Percentiles rank a stretch among this genome's conserved stretches.
These are phyloP conservation scores for Cardamine resedifolia DNA, from an alignment of 345 rosid genomes.

Conservation along the genomic window DNA sequence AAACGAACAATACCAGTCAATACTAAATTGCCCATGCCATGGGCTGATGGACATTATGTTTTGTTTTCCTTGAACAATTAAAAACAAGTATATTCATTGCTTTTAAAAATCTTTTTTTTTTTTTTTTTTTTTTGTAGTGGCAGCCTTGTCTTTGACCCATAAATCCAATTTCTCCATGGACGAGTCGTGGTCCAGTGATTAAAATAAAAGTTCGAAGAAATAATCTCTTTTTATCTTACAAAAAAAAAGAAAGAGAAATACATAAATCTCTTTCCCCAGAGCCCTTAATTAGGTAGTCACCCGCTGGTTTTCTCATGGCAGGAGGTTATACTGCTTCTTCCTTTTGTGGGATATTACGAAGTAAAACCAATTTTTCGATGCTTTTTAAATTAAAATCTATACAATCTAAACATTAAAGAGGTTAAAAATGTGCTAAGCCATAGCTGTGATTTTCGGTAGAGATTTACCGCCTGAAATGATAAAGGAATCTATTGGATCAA, in stretches of 20 bases:
- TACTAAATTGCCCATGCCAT: conserved; percentile 15
- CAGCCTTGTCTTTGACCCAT: not conserved
- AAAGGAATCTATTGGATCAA: not conserved
- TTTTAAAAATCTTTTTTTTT: not conserved
- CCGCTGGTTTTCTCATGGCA: not conserved
- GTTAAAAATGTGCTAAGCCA: not conserved
- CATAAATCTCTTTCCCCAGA: not conserved
- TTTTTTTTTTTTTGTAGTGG: not conserved
- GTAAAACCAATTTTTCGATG: not conserved
- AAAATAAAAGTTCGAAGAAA: not conserved
- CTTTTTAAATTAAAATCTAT: not conserved
- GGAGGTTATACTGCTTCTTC: not conserved
- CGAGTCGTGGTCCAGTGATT: not conserved
- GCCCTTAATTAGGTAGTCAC: not conserved
- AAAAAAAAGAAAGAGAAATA: no score
- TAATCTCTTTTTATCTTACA: not conserved
- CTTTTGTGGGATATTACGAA: not conserved
- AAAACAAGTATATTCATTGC: not conserved
- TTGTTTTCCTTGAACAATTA: not conserved
- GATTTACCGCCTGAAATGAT: not conserved
- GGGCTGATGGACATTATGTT: not conserved
- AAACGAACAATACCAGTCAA: not conserved
- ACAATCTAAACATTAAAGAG: not conserved
- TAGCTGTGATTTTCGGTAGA: not conserved
- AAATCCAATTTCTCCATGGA: not conserved